These are phyloP conservation scores for Didymella pinodella DNA, from an alignment of 2,329 filamentous ascomycete species.

Conservation along the genomic window DNA sequence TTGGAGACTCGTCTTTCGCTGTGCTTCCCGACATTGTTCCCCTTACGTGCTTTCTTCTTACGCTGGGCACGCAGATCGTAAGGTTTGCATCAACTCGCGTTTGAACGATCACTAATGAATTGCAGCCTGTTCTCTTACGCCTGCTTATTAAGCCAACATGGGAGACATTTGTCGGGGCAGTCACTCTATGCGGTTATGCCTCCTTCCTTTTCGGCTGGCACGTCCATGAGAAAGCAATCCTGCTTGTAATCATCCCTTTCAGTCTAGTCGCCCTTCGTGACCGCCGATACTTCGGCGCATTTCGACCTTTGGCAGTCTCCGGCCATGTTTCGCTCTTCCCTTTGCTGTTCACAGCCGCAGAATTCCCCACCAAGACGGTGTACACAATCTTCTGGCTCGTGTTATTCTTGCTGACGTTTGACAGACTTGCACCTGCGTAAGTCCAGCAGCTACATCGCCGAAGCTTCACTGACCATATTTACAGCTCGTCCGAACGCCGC, in stretches of 20 bases:
- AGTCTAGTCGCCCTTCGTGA: conserved; percentile 90
- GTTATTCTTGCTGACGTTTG: conserved; percentile 84
- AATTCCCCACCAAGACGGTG: conserved; percentile 91
- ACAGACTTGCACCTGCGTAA: conserved; percentile 81
- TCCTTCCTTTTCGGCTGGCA: conserved; percentile 99
- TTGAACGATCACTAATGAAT: conserved; percentile 16
- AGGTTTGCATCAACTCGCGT: conserved; percentile 28
- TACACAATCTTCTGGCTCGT: conserved; percentile 95
- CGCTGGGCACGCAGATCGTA: conserved; percentile 79
- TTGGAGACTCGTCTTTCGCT: conserved; percentile 93
- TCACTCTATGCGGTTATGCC: conserved; percentile 93
- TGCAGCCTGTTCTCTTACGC: conserved; percentile 69
- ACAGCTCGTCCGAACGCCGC: conserved; percentile 51
- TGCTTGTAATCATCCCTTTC: conserved; percentile 94
- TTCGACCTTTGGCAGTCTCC: conserved; percentile 88
- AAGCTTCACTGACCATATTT: conserved; percentile 25
- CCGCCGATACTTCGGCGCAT: conserved; percentile 87
- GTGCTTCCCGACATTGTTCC: conserved; percentile 88
- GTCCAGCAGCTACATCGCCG: conserved; percentile 32
- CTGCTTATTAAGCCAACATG: conserved; percentile 82
- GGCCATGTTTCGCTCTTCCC: conserved; percentile 97
- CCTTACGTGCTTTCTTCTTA: conserved; percentile 79
- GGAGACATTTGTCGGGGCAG: conserved; percentile 87
- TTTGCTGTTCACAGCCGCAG: conserved; percentile 86
- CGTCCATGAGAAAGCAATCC: conserved; percentile 95